Conservation (phyloP, 257 asterid genomes). For the Penstemon davidsonii region DNA sequence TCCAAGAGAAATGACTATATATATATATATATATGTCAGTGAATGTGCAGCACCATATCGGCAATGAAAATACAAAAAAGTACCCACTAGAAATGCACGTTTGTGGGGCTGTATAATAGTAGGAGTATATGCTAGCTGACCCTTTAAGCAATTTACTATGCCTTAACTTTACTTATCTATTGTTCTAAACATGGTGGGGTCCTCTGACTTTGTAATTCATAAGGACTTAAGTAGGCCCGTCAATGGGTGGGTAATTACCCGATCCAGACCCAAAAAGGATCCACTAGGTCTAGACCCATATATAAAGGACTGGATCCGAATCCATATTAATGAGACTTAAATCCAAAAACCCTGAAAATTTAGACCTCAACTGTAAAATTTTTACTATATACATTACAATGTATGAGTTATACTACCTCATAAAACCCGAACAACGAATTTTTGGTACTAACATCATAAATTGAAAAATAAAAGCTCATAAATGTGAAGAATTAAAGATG, state of each 20-base stretch:
- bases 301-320: no score
- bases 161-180: constrained; percentile 14
- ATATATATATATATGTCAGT: neutral
- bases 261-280: no score
- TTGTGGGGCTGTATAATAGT: constrained; percentile 4
- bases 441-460: neutral
- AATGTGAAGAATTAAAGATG: neutral
- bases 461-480: neutral
- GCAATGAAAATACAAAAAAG: neutral
- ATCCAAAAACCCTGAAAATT: no score
- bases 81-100: neutral
- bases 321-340: no score
- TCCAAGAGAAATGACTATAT: neutral
- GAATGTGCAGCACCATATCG: neutral
- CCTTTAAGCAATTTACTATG: constrained; percentile 27
- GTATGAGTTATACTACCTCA: neutral
- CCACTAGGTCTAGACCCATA: neutral
- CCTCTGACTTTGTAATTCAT: neutral
- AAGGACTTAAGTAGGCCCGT: neutral
- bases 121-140: neutral
- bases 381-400: neutral
- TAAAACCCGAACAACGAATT: neutral
- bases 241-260: no score
- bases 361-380: no score
- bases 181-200: constrained; percentile 12